Percentiles rank a stretch among this genome's conserved stretches.
Evolutionary conservation across 2,329 filamentous ascomycete species (phyloP).

Genomic region (Colletotrichum aenigma): DNA sequence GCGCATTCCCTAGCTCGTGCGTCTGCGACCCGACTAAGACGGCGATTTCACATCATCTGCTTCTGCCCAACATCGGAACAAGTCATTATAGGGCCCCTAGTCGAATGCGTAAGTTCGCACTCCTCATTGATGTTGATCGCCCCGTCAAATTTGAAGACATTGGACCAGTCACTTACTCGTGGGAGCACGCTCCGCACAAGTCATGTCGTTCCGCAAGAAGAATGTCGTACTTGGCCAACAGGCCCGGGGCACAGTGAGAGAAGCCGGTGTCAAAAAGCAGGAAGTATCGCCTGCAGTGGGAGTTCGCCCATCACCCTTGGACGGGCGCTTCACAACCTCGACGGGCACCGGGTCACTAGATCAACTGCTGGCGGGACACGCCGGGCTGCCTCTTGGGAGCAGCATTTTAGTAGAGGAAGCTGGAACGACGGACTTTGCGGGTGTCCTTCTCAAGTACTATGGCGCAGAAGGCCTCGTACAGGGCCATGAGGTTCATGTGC

Average conservation of each 20-base stretch:
- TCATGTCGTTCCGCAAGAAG: slow-evolving; percentile 64
- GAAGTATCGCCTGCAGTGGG: slow-evolving; percentile 47
- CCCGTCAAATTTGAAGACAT: neutral
- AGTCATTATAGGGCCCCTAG: neutral
- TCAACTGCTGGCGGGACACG: slow-evolving; percentile 82
- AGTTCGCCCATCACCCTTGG: slow-evolving; percentile 83
- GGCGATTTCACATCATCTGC: neutral
- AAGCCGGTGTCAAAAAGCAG: slow-evolving; percentile 24
- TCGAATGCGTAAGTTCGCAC: neutral
- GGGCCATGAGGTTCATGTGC: slow-evolving; percentile 84
- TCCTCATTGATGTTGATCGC: neutral
- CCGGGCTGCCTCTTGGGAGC: slow-evolving; percentile 81
- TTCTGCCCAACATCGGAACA: neutral
- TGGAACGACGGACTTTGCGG: slow-evolving; percentile 93
- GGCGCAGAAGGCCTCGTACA: slow-evolving; percentile 93
- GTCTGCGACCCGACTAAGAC: neutral
- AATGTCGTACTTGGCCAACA: slow-evolving; percentile 53
- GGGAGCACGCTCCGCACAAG: neutral
- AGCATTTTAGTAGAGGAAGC: slow-evolving; percentile 84
- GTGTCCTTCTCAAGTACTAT: slow-evolving; percentile 83
- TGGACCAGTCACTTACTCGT: neutral
- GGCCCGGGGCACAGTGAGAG: slow-evolving; percentile 22
- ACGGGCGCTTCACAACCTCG: slow-evolving; percentile 87
- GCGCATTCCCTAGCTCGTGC: neutral
- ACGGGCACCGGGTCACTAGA: slow-evolving; percentile 90